Evolutionary conservation across 208 protist genomes (phyloP), one percentile per base, ranked within the genome.

Genomic region (Acanthamoeba quina): DNA sequence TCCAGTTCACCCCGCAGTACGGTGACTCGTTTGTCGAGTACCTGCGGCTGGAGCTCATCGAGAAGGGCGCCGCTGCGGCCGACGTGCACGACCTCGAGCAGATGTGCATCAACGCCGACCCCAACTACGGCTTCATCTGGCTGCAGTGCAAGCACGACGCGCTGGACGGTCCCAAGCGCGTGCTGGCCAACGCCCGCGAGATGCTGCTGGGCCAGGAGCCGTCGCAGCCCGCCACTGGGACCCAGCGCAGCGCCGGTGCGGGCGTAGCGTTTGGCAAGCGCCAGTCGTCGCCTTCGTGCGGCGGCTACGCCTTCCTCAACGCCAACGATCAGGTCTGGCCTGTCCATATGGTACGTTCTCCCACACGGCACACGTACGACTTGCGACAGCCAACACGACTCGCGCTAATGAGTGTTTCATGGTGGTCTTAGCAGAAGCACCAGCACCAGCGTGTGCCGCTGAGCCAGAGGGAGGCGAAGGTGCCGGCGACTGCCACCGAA

Each of bases 1-100:
- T 98, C 52, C 95, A 98, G 70, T 98, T 98, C 94, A 98, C 98
- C 62, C 98, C 98, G 29, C 98, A 98, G 95, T 98, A 98, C 94
- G 98, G 97, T 76, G 98, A 98, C 78, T 98, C 98, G 26, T 98
- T 98, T 76, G 96, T 98, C 34, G 98, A 98, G 94, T 95, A 96
- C 78, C 68, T 98, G 0, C 29, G 97, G 34, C 94, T 98, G 24
- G 94, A 97, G 68, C 92, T 98, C 6, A 89, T 98, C 41, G 72
- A 94, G 24, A 93, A 96, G 47, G 96, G 95, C 24, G 10, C 90
- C 24, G 86, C 95, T 11, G 94, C 83, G 24, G 95, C 83, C 37
- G 95, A 97, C 83, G 74, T 95, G 19, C 74, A 70, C 44, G 94
- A 82, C 54, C 91, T 97, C 17, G 41, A 80, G 44, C 49, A 94